Evolutionary conservation across 202 grass and related monocot species (phyloP).

Genomic region (Eragrostis tef): DNA sequence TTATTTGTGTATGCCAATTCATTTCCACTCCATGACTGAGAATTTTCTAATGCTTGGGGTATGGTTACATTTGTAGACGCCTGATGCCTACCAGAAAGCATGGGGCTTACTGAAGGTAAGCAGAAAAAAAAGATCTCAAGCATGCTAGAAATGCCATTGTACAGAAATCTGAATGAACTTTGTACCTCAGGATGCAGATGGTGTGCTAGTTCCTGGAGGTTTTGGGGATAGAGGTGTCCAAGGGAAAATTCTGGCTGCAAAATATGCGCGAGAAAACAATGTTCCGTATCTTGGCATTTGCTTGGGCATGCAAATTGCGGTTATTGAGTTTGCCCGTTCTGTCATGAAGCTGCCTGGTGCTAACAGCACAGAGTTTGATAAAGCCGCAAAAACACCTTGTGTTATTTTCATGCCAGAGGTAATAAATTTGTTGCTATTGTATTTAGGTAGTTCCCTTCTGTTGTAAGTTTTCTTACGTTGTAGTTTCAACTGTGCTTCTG

Average conservation of each 20-base stretch:
- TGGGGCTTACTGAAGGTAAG: slow-evolving; percentile 81
- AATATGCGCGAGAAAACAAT: slow-evolving; percentile 86
- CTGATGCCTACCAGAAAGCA: slow-evolving; percentile 71
- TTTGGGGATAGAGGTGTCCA: slow-evolving; percentile 92
- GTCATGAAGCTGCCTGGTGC: slow-evolving; percentile 77
- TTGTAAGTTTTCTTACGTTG: neutral
- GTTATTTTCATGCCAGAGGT: slow-evolving; percentile 98
- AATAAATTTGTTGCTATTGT: slow-evolving; percentile 12
- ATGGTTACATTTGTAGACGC: slow-evolving; percentile 58
- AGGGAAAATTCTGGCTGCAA: slow-evolving; percentile 93
- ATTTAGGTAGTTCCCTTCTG: neutral
- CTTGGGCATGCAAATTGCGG: slow-evolving; percentile 96
- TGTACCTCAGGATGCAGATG: slow-evolving; percentile 70
- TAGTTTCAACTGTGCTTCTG: slow-evolving; percentile 18
- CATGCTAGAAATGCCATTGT: neutral
- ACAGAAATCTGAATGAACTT: slow-evolving; percentile 44
- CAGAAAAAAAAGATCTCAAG: neutral
- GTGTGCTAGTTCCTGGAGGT: slow-evolving; percentile 88
- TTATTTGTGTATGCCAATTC: slow-evolving; percentile 25
- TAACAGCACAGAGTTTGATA: slow-evolving; percentile 92
- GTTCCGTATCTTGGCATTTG: slow-evolving; percentile 93
- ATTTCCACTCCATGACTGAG: neutral
- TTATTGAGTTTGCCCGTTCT: slow-evolving; percentile 87
- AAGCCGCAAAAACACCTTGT: slow-evolving; percentile 60
- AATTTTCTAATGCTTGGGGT: slow-evolving; percentile 25